A percentile compares a stretch with the other conserved stretches of the same genome.
phyloP scores from a whole-genome alignment of 805 yeast species.

The Priceomyces carsonii region DNA sequence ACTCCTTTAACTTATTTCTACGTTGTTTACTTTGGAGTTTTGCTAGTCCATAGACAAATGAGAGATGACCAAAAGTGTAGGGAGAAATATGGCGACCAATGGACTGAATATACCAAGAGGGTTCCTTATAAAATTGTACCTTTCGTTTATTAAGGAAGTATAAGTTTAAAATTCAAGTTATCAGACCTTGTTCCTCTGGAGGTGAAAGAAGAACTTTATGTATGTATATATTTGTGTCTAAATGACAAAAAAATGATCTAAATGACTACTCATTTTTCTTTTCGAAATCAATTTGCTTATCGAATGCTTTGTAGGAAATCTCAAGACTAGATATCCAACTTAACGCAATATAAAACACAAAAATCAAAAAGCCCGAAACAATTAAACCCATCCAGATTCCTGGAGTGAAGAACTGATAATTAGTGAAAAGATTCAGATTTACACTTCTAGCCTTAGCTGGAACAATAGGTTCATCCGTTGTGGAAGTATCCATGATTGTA shows the following conservation, averaged over 20 bases:
- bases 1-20: conserved; percentile 88
- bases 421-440: conserved; percentile 53
- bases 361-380: conserved; percentile 60
- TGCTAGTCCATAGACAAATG: conserved; percentile 82
- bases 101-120: conserved; percentile 76
- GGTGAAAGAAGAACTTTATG: too few relatives aligned
- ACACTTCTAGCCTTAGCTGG: background rate
- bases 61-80: conserved; percentile 93
- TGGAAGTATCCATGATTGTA: conserved; percentile 15
- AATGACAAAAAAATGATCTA: too few relatives aligned
- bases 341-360: conserved; percentile 61
- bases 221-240: too few relatives aligned
- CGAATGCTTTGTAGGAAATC: conserved; percentile 81
- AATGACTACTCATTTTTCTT: conserved; percentile 48
- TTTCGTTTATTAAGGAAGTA: conserved; percentile 58
- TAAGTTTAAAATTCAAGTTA: background rate
- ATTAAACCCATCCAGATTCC: conserved; percentile 79
- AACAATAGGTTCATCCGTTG: background rate
- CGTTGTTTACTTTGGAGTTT: conserved; percentile 75
- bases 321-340: conserved; percentile 70
- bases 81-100: conserved; percentile 78
- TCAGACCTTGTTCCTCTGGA: too few relatives aligned
- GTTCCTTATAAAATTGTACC: conserved; percentile 95
- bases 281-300: conserved; percentile 58
- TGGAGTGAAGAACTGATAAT: conserved; percentile 72